phyloP scores from a whole-genome alignment of 306 rosid species.

The Castanea crenata region DNA sequence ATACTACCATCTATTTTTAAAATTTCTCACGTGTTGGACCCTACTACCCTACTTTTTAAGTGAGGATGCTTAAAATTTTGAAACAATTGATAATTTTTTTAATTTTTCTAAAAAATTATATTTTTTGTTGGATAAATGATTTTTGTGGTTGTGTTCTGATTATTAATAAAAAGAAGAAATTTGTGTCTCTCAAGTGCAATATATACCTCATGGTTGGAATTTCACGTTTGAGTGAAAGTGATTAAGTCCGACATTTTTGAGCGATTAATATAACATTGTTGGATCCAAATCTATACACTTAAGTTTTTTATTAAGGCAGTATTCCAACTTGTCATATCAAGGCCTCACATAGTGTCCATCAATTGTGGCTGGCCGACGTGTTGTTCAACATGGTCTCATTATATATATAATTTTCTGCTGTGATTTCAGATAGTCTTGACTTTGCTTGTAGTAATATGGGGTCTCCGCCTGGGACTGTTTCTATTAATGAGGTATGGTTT shows the following conservation, averaged over 20 bases:
- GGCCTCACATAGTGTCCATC: no score
- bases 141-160: neutral
- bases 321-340: no score
- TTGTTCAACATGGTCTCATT: neutral
- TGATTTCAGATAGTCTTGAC: slow-evolving; percentile 67
- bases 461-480: slow-evolving; percentile 77
- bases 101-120: neutral
- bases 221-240: no score
- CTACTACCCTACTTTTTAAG: no score
- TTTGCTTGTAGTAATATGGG: slow-evolving; percentile 81
- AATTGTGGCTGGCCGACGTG: neutral
- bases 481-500: slow-evolving; percentile 62
- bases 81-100: no score
- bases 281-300: no score
- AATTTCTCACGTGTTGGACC: no score
- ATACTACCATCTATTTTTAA: no score
- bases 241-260: no score
- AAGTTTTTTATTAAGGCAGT: no score
- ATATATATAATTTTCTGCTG: neutral
- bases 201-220: neutral
- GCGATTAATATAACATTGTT: no score
- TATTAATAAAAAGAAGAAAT: neutral
- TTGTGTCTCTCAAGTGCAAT: neutral
- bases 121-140: neutral
- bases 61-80: no score